phyloP scores from a whole-genome alignment of 2,329 filamentous ascomycete genomes.

The Claviceps arundinis region DNA sequence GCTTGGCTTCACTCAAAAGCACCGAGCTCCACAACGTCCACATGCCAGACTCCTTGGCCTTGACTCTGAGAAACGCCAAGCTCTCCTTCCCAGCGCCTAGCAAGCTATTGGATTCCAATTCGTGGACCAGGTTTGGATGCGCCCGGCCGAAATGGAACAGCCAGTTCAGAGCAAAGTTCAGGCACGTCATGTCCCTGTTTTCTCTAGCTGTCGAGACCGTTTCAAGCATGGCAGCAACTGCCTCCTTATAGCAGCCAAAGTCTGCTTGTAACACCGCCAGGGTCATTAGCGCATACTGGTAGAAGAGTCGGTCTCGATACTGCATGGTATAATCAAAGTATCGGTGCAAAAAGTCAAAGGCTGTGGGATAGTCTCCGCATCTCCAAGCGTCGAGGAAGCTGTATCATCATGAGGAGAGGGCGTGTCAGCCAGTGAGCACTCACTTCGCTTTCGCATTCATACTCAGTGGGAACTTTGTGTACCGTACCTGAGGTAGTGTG shows the following conservation, averaged over 20 bases:
- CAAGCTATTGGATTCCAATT: slow-evolving; percentile 58
- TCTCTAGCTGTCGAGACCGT: slow-evolving; percentile 90
- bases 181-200: slow-evolving; percentile 79
- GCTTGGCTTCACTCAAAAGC: slow-evolving; percentile 72
- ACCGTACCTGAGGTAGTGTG: slow-evolving; percentile 57
- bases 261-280: slow-evolving; percentile 88
- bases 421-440: background rate
- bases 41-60: slow-evolving; percentile 76
- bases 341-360: slow-evolving; percentile 81
- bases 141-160: slow-evolving; percentile 86
- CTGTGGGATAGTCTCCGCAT: slow-evolving; percentile 76
- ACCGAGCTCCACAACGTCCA: slow-evolving; percentile 75
- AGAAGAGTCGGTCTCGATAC: slow-evolving; percentile 67
- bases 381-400: slow-evolving; percentile 88
- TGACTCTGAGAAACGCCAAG: slow-evolving; percentile 68
- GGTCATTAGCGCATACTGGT: slow-evolving; percentile 91
- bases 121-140: slow-evolving; percentile 61
- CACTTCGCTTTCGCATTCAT: background rate
- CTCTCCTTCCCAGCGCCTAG: slow-evolving; percentile 69
- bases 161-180: slow-evolving; percentile 95
- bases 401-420: slow-evolving; percentile 4
- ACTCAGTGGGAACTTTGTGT: background rate
- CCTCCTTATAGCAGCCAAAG: slow-evolving; percentile 83
- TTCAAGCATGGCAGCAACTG: slow-evolving; percentile 87
- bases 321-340: slow-evolving; percentile 98